Percentiles rank a stretch among this genome's conserved stretches.
Evolutionary conservation across 495 filamentous ascomycete species (phyloP).

Genomic region (Aspergillus coremiiformis): DNA sequence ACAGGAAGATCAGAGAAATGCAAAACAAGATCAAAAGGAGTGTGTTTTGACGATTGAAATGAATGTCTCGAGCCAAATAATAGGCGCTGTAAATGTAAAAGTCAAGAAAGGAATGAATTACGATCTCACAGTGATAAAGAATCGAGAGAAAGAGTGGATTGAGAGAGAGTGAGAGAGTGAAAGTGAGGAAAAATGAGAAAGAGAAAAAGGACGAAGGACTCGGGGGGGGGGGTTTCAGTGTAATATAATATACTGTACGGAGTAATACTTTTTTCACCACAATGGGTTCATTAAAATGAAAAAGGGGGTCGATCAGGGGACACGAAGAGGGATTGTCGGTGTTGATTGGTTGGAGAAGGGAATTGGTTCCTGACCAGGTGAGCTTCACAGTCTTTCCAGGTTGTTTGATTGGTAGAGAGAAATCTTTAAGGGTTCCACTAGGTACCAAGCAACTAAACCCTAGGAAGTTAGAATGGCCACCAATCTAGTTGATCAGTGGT

Average conservation of each 20-base stretch:
- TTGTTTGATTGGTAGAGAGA: constrained; percentile 6
- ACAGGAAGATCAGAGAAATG: neutral
- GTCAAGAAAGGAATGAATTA: neutral
- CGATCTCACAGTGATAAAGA: constrained; percentile 17
- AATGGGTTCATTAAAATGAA: constrained; percentile 11
- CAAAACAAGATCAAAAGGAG: constrained; percentile 2
- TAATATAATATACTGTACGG: too few species aligned
- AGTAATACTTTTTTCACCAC: constrained; percentile 2
- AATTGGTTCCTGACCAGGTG: constrained; percentile 16
- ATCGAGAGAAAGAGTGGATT: constrained; percentile 21
- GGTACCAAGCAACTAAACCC: constrained; percentile 7
- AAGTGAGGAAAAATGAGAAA: constrained; percentile 13
- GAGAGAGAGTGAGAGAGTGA: constrained; percentile 11
- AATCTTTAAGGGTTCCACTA: constrained; percentile 2
- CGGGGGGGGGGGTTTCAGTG: neutral
- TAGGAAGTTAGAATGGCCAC: neutral
- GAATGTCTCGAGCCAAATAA: constrained; percentile 29
- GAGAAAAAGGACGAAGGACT: constrained; percentile 15
- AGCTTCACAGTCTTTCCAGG: too few species aligned
- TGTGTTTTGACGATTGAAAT: constrained; percentile 3
- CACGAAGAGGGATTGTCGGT: neutral
- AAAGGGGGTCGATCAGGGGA: constrained; percentile 19
- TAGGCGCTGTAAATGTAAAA: constrained; percentile 12
- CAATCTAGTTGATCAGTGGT: neutral
- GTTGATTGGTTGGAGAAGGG: neutral